Base-by-base conservation (phyloP, 306 rosid genomes). In the Quercus bicolor region DNA sequence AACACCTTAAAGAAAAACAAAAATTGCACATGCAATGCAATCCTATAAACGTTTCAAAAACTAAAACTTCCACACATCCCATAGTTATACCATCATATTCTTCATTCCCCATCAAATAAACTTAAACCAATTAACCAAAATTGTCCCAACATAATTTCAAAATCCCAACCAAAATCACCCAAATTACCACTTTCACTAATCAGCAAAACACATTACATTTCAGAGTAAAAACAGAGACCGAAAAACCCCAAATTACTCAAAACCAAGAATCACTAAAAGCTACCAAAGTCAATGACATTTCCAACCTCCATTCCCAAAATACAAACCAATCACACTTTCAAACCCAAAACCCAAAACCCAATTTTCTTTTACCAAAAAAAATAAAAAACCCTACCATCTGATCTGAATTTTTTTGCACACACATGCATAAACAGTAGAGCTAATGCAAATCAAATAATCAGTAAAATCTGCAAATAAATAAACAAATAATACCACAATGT, bases 401-500 rank as follows among this genome's bases (percentile, higher is more conserved):
- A 70, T 61, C 52, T 51, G 26, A 64, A 0, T 28, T 33, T 33
- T 33, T 33, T 33, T 33, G 34, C 34, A 33, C 34, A 33, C 34
- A 5, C 66, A 34, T 4, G 23, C 23, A 10, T 20, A 48, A 60
- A 57, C 54, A 75, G 43, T 14, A 43, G 24, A 37, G 29, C 56
- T 20, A 24, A 59, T 45, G 72, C 20, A 23, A n/a, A 23, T 74
- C 13, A 75, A 7, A 56, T 28, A 43, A 16, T 43, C 4, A 20
- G 13, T 43, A 75, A 48, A 82, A 73, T 77, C 56, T 59, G 33
- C 48, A n/a, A 65, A 8, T n/a, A 31, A 55, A n/a, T 48, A 48
- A 48, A 48, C 34, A 76, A 7, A 56, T 28, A 56, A 40, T 43
- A 20, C 18, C 55, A 75, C 31, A 82, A 73, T 77, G 78, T 52